Evolutionary conservation across 2,329 filamentous ascomycete species (phyloP), one percentile per base, ranked within the genome.

Genomic region (Aspergillus quadricinctus): DNA sequence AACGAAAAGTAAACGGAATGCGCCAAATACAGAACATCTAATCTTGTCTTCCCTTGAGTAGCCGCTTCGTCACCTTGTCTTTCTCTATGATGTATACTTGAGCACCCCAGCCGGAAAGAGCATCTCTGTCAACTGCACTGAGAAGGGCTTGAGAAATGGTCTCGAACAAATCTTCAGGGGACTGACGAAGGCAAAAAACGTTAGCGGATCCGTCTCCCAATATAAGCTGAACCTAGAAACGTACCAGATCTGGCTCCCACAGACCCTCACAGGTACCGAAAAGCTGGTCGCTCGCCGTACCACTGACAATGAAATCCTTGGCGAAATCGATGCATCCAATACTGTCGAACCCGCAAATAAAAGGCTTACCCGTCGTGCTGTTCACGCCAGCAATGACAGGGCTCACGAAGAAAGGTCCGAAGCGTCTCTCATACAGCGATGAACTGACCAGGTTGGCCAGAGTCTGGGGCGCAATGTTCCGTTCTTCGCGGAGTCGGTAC

Each of bases 71-170:
- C 62, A 99, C 90, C 89, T 97, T 97, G 81, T 96, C 92, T 85
- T 99, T 99, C 83, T 97, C 94, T 76, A 99, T 96, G 72, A 99
- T 96, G 80, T 97, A 99, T 67, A 99, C 94, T 73, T 99, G 92
- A 41, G 94, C 94, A 73, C 94, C 94, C 94, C 94, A 97, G 63
- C 94, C 94, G 40, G 93, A 97, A 62, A 99, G 82, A 53, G 94
- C 94, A 77, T 99, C 94, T 79, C 94, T 85, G 77, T 99, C 94
- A 57, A 97, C 90, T 58, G 94, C 94, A 77, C 95, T 97, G 66
- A 99, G 83, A 58, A 99, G 83, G 52, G 93, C 87, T 79, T 99
- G 94, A 49, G 94, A 97, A 73, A 97, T 91, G 61, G 94, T 99
- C 81, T 99, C 94, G 78, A 99, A 99, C 52, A 99, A 87, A 68